Percentiles rank a stretch among this genome's conserved stretches.
phyloP scores from a whole-genome alignment of 768 basidiomycete species.

The Macrolepiota dolichaula region DNA sequence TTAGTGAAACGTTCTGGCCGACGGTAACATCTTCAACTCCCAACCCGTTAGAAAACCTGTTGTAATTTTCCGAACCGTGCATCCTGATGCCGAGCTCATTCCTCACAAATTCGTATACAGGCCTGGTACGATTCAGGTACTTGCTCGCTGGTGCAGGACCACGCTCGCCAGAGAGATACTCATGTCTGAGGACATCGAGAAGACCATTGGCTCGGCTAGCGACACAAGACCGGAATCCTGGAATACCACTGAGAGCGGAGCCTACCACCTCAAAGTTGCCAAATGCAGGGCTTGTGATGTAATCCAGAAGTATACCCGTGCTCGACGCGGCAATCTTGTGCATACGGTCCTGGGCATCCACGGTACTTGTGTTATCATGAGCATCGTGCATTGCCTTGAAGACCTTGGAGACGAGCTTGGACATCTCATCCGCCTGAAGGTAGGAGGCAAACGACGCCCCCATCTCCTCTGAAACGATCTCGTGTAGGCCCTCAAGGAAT shows the following conservation, averaged over 20 bases:
- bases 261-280: slow-evolving; percentile 26
- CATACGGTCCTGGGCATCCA: slow-evolving; percentile 74
- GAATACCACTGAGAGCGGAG: slow-evolving; percentile 36
- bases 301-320: slow-evolving; percentile 62
- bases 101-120: slow-evolving; percentile 78
- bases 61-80: slow-evolving; percentile 75
- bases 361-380: slow-evolving; percentile 64
- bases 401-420: slow-evolving; percentile 33
- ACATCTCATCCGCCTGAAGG: slow-evolving; percentile 31
- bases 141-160: slow-evolving; percentile 66
- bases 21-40: slow-evolving; percentile 65
- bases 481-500: slow-evolving; percentile 47
- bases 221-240: slow-evolving; percentile 52
- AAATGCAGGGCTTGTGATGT: slow-evolving; percentile 39
- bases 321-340: slow-evolving; percentile 61
- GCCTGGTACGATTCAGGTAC: slow-evolving; percentile 64
- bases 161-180: slow-evolving; percentile 55
- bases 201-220: slow-evolving; percentile 43
- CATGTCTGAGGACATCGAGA: slow-evolving; percentile 45
- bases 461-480: slow-evolving; percentile 51
- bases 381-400: slow-evolving; percentile 41
- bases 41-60: slow-evolving; percentile 56
- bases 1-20: slow-evolving; percentile 68
- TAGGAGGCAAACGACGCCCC: slow-evolving; percentile 36
- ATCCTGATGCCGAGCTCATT: slow-evolving; percentile 69